Evolutionary conservation across 352 stramenopile species (phyloP).

Genomic region (Phytophthora sp.): DNA sequence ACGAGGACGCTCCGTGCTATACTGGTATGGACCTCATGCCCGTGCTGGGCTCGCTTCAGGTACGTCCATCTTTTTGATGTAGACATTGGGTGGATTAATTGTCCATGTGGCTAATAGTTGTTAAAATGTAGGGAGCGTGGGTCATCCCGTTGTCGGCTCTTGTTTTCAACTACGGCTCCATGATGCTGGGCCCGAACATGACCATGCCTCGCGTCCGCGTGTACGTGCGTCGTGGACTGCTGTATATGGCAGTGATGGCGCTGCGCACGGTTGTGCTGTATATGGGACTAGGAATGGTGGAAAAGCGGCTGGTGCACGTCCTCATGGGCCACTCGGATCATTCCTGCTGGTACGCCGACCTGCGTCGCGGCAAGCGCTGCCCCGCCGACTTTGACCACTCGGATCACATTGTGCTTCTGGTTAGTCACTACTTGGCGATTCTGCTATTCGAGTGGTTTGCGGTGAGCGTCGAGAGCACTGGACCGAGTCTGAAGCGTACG

Average conservation of each 20-base stretch:
- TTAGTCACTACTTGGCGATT: conserved; percentile 76
- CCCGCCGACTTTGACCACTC: conserved; percentile 73
- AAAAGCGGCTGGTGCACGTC: conserved; percentile 48
- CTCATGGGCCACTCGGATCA: conserved; percentile 41
- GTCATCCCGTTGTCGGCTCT: conserved; percentile 60
- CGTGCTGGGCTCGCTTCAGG: conserved; percentile 52
- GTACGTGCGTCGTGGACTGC: conserved; percentile 54
- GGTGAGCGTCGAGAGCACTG: conserved; percentile 52
- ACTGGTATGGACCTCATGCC: conserved; percentile 64
- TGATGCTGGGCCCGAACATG: conserved; percentile 64
- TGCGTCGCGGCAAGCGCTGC: conserved; percentile 63
- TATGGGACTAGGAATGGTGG: conserved; percentile 57
- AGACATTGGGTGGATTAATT: not conserved
- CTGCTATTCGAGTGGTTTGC: conserved; percentile 81
- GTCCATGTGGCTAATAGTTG: not conserved
- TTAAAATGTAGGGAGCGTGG: conserved; percentile 57
- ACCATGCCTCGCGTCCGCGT: conserved; percentile 58
- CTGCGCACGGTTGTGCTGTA: conserved; percentile 76
- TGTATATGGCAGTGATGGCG: conserved; percentile 71
- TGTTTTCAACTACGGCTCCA: conserved; percentile 72
- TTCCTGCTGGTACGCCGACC: conserved; percentile 65
- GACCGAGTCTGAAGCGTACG: conserved; percentile 54
- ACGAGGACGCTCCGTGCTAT: conserved; percentile 59
- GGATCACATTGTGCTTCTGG: conserved; percentile 79
- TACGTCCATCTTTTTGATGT: conserved; percentile 19